These are phyloP conservation scores for Bifiguratus adelaidae DNA, from an alignment of 192 early-diverging fungal species.

Conservation along the genomic window DNA sequence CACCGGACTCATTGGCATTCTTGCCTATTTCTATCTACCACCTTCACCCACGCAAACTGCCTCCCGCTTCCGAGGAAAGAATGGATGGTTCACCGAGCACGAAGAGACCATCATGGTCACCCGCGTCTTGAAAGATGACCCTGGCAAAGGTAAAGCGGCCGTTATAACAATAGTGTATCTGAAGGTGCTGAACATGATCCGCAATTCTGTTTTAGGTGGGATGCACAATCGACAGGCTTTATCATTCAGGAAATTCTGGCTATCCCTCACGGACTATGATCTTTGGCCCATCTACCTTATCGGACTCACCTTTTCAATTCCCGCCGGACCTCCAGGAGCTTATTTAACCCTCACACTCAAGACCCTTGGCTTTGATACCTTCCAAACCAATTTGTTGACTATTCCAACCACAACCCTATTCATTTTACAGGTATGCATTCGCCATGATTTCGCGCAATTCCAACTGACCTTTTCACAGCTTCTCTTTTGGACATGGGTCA, in stretches of 20 bases:
- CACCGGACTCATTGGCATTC: conserved; percentile 38
- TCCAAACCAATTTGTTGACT: conserved; percentile 22
- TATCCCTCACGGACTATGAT: conserved; percentile 7
- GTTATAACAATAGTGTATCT: no score
- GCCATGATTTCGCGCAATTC: no score
- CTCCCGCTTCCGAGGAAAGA: conserved; percentile 12
- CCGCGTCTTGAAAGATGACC: conserved; percentile 47
- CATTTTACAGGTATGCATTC: conserved; percentile 13
- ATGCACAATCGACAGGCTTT: conserved; percentile 19
- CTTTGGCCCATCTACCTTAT: conserved; percentile 26
- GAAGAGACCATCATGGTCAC: conserved; percentile 43
- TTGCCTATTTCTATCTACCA: conserved; percentile 45
- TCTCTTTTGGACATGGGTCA: conserved; percentile 21
- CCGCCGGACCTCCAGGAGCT: conserved; percentile 10
- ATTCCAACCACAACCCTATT: conserved; percentile 14
- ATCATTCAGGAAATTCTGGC: conserved; percentile 11
- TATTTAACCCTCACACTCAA: conserved; percentile 23
- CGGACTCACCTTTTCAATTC: conserved; percentile 23
- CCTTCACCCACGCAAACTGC: conserved; percentile 23
- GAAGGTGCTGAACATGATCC: no score
- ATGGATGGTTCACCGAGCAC: conserved; percentile 38
- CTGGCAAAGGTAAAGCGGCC: conserved; percentile 33
- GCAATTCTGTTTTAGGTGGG: no score
- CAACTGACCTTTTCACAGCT: no score
- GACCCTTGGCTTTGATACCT: conserved; percentile 20